phyloP scores from a whole-genome alignment of 2,329 filamentous ascomycete species.

The Aschersonia sp. region DNA sequence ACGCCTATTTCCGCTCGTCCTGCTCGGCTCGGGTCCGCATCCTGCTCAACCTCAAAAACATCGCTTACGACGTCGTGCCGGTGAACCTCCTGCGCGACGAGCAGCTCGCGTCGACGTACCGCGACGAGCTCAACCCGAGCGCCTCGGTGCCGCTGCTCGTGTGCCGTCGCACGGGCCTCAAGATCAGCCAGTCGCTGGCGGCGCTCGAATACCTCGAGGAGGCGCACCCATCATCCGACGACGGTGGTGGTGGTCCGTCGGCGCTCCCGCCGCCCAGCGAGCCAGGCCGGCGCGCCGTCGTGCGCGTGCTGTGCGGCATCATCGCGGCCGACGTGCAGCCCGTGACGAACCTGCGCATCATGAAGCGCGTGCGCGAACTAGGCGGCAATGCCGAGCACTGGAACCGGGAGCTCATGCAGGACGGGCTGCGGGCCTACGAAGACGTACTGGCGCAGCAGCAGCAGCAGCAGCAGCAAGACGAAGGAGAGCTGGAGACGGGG shows the following conservation, averaged over 20 bases:
- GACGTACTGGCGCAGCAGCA: constrained; percentile 13
- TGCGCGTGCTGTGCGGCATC: constrained; percentile 39
- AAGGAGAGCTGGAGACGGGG: too few relatives aligned
- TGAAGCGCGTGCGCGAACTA: constrained; percentile 30
- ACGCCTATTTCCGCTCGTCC: constrained; percentile 49
- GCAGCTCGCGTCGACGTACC: constrained; percentile 25
- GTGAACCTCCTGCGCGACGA: constrained; percentile 41
- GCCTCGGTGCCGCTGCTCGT: constrained; percentile 39
- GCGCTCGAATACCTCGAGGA: constrained; percentile 51
- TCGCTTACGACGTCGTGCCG: constrained; percentile 29
- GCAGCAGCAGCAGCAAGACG: too few relatives aligned
- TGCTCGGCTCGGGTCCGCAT: constrained; percentile 48
- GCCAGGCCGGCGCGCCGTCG: constrained; percentile 27
- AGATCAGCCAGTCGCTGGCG: constrained; percentile 41
- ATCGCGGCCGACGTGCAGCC: constrained; percentile 44
- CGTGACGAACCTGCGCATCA: constrained; percentile 40
- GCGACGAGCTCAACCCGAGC: constrained; percentile 36
- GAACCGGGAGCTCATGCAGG: constrained; percentile 34
- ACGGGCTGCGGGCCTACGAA: constrained; percentile 44
- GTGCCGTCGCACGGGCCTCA: constrained; percentile 19
- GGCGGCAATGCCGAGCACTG: constrained; percentile 30
- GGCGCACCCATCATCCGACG: constrained; percentile 19
- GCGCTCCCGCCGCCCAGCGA: constrained; percentile 35
- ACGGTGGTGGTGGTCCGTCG: constrained; percentile 3
- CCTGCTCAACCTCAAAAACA: constrained; percentile 38